Evolutionary conservation across 2,329 filamentous ascomycete species (phyloP), one percentile per base, ranked within the genome.

Genomic region (Orbilia quercus): DNA sequence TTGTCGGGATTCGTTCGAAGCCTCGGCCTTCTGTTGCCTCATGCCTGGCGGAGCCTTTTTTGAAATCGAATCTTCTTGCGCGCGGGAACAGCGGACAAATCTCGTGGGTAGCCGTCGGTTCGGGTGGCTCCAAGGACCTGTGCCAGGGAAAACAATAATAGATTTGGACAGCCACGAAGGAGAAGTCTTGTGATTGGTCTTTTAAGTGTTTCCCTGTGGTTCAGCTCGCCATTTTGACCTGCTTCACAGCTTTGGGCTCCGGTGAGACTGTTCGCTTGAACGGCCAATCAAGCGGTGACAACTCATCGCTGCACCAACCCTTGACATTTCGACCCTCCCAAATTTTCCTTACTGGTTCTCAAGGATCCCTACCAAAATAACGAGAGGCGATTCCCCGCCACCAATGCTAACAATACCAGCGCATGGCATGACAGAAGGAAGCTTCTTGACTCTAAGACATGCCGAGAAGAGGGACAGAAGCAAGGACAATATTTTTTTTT

Each of bases 231-330:
- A 36, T 40, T 50, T 58, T 40, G 38, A 31, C 40, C 40, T 50
- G 64, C 44, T 64, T 58, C 36, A 45, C 45, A 63, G 45, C 58
- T 42, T 53, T 51, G 65, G 65, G 57, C 57, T 63, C 50, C 45
- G 65, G 59, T 72, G 59, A 73, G 69, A 73, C 69, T 42, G 69
- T 53, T 73, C 69, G 69, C 69, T 73, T 73, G 47, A 65, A 51
- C 44, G 69, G 60, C 69, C 69, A 73, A 73, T 73, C 69, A 73
- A 73, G 69, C 69, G 38, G 60, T 73, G 69, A 64, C 69, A 73
- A 73, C 69, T 73, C 69, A 73, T 73, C 69, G 69, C 60, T 73
- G 69, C 69, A 73, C 69, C 54, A 36, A 73, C 69, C 69, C 69
- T 73, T 60, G 69, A 73, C 60, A 11, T 12, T 47, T 66, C 47